These are phyloP conservation scores for Ploettnerulaceae sp. DNA, from an alignment of 2,329 filamentous ascomycete species.

Conservation along the genomic window DNA sequence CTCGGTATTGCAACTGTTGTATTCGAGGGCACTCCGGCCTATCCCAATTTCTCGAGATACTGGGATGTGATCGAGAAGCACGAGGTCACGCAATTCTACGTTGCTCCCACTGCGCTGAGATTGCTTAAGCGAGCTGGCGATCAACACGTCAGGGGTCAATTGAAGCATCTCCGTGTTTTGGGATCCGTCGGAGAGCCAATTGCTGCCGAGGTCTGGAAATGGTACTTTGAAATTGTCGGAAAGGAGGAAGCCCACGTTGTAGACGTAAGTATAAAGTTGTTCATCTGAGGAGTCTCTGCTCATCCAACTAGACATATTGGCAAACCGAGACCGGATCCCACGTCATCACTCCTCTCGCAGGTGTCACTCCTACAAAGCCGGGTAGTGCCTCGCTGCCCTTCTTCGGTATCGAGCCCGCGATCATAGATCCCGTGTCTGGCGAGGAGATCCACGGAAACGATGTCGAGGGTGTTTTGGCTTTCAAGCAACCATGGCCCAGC, in stretches of 20 bases:
- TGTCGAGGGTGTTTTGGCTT: conserved; percentile 85
- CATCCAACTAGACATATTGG: conserved; percentile 79
- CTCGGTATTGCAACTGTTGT: conserved; percentile 93
- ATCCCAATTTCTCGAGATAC: conserved; percentile 96
- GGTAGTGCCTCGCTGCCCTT: conserved; percentile 94
- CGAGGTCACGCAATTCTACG: conserved; percentile 95
- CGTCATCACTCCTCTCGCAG: conserved; percentile 88
- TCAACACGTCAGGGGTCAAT: conserved; percentile 81
- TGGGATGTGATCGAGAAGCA: conserved; percentile 98
- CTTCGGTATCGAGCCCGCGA: conserved; percentile 96
- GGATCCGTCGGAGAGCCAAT: conserved; percentile 97
- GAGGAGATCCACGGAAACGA: conserved; percentile 82
- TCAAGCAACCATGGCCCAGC: conserved; percentile 97
- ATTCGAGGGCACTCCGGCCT: conserved; percentile 95
- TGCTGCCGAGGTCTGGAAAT: conserved; percentile 98
- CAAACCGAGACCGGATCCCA: conserved; percentile 98
- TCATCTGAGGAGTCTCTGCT: conserved; percentile 24
- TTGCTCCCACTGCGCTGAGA: conserved; percentile 88
- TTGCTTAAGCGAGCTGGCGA: conserved; percentile 93
- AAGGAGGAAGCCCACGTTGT: conserved; percentile 91
- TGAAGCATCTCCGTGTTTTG: conserved; percentile 84
- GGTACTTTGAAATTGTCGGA: conserved; percentile 95
- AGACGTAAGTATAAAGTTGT: conserved; percentile 61
- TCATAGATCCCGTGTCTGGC: conserved; percentile 93
- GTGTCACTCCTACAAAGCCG: conserved; percentile 93